These are phyloP conservation scores for Dactylellina sp. DNA, from an alignment of 2,329 filamentous ascomycete genomes.

Conservation along the genomic window DNA sequence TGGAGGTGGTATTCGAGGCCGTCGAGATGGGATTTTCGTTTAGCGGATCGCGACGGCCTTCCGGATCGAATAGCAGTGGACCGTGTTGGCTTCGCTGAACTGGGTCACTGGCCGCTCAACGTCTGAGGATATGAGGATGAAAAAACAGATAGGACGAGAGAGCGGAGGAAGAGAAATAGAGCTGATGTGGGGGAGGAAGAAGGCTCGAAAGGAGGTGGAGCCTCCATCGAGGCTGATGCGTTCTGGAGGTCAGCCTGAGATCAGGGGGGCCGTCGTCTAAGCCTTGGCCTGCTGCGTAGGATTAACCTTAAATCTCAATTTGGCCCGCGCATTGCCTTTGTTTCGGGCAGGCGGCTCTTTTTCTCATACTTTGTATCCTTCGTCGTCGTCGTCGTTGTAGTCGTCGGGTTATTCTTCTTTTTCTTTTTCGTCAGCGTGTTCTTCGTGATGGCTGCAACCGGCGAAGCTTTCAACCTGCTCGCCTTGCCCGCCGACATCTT, in stretches of 20 bases:
- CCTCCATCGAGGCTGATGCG: slow-evolving; percentile 19
- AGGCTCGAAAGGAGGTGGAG: background rate
- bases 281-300: slow-evolving; percentile 34
- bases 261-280: slow-evolving; percentile 33
- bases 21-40: background rate
- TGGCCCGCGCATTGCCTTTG: slow-evolving; percentile 2
- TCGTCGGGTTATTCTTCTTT: background rate
- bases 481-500: slow-evolving; percentile 37
- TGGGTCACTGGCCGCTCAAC: too few relatives aligned
- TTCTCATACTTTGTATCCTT: too few relatives aligned
- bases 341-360: background rate
- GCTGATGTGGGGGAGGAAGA: background rate
- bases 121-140: too few relatives aligned
- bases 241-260: too few relatives aligned
- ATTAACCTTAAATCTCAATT: slow-evolving; percentile 36
- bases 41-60: slow-evolving; percentile 22
- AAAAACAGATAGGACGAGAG: slow-evolving; percentile 1
- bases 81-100: too few relatives aligned
- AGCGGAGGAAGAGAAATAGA: background rate
- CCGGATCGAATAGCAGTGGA: background rate
- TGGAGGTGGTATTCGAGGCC: background rate
- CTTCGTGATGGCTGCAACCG: too few relatives aligned
- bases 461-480: slow-evolving; percentile 18
- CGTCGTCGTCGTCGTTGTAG: too few relatives aligned
- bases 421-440: too few relatives aligned